Evolutionary conservation across 1,284 basidiomycete species (phyloP), one percentile per base, ranked within the genome.

Genomic region (Cystobasidiaceae sp.): DNA sequence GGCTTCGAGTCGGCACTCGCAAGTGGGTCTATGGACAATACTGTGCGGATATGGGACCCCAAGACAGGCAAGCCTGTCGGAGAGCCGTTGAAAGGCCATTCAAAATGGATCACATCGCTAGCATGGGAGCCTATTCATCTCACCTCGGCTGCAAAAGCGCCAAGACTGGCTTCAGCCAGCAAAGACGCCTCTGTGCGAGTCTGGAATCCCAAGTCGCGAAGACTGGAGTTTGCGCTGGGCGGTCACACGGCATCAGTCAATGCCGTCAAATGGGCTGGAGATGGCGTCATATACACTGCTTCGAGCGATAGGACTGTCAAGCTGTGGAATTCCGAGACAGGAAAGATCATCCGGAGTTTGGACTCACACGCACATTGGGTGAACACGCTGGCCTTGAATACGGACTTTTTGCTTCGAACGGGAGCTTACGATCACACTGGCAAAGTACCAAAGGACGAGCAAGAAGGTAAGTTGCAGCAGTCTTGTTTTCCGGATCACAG

Each of bases 341-440:
- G 82, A n/a, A 82, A 82, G 72, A 75, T 83, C 34, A 80, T 82
- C 37, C 77, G 83, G 37, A 87, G 86, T 0, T 80, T 98, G 28
- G 91, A 88, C 76, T 93, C 97, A 70, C 96, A 98, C 73, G 93
- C 93, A 0, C 96, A 98, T 75, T 97, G 93, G 94, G 94, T 98
- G 21, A 98, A 93, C 48, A 97, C 93, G 0, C 84, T 98, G 50
- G 87, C 94, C 1, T 82, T 98, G 61, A 94, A 92, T 74, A 96
- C 93, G 15, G 94, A 98, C 76, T 97, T 93, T 75, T 85, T 94
- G 15, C 82, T 97, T 8, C 86, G 93, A 3, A 97, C 94, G 0
- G 94, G 96, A 0, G 92, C 94, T 0, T 98, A 89, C 72, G 93
- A 97, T 75, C 89, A 96, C 71, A 88, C 83, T 0, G 83, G 82